Base-by-base conservation (phyloP, 345 rosid species). In the Gynandropsis gynandra region DNA sequence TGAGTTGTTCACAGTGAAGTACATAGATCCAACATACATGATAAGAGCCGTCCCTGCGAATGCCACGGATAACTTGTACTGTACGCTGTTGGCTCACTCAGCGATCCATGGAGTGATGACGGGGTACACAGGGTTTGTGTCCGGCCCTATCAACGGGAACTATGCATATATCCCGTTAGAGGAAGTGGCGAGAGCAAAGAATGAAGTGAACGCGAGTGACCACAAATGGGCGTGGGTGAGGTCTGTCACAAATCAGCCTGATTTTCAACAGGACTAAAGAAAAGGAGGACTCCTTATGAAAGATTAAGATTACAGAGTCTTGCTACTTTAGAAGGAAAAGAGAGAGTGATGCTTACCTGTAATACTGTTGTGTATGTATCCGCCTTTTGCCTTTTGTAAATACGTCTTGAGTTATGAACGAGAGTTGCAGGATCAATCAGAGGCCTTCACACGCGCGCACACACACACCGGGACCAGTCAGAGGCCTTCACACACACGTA, bases 161-260 rank as follows among this genome's bases (percentile, higher is more conserved):
- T 80, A 83, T 57, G 90, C 85, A 0, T 90, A 87, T 52, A 83
- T 90, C 42, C 96, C 96, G 0, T 29, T 90, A 54, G 79, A 74
- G 11, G 95, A 89, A 31, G 85, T 89, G 61, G 89, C 87, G 1
- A 48, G 46, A 59, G 73, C 86, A 16, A 80, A 62, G 78, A 80
- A 87, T 49, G 71, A 60, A 74, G 95, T 87, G 20, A 59, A 83
- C 52, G 59, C 77, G 0, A 71, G 46, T 53, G 95, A 83, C 57
- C 97, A 79, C 56, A 83, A 82, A 68, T 87, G 97, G 96, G 94
- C 94, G 1, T 87, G 96, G 95, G 83, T 90, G 16, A 81, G 87
- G 58, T 82, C 92, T 10, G 79, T 84, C 18, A 87, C 82, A 52
- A 87, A 70, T 53, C 98, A 87, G 62, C 96, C 96, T 10, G 95